Conservation (phyloP, 2,329 filamentous ascomycete species). For the Claviceps humidiphila region DNA sequence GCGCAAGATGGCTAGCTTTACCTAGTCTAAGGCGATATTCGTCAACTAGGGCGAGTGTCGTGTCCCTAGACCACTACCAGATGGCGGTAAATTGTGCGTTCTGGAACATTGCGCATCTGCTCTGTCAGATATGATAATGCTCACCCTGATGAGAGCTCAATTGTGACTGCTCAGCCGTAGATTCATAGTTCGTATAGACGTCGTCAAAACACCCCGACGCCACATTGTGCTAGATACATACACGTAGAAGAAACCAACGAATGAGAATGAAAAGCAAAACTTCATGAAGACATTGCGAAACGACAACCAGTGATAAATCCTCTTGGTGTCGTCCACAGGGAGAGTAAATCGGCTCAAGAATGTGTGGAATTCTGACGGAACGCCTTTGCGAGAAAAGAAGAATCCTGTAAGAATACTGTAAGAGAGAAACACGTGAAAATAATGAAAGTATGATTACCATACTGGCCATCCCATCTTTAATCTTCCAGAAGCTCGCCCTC, state of each 20-base stretch:
- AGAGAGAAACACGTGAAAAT: background rate
- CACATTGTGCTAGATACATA: slow-evolving; percentile 2
- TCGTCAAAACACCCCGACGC: slow-evolving; percentile 1
- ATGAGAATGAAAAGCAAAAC: background rate
- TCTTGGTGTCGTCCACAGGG: background rate
- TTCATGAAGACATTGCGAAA: background rate
- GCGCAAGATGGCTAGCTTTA: no score
- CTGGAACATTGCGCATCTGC: no score
- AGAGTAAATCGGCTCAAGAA: background rate
- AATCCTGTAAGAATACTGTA: background rate
- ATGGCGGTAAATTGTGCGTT: no score
- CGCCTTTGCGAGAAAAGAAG: background rate
- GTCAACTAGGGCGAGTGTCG: no score
- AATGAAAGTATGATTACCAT: background rate
- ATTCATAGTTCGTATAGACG: background rate
- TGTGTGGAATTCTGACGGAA: background rate
- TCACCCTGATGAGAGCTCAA: no score
- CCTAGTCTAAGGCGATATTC: no score
- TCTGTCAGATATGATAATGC: no score
- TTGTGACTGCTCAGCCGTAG: background rate
- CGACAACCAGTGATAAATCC: background rate
- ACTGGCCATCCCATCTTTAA: slow-evolving; percentile 4
- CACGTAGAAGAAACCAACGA: background rate
- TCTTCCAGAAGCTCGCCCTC: slow-evolving; percentile 34
- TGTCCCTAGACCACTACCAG: no score